Evolutionary conservation across 192 early-diverging fungal species (phyloP).

Genomic region (Linnemannia schmuckeri): DNA sequence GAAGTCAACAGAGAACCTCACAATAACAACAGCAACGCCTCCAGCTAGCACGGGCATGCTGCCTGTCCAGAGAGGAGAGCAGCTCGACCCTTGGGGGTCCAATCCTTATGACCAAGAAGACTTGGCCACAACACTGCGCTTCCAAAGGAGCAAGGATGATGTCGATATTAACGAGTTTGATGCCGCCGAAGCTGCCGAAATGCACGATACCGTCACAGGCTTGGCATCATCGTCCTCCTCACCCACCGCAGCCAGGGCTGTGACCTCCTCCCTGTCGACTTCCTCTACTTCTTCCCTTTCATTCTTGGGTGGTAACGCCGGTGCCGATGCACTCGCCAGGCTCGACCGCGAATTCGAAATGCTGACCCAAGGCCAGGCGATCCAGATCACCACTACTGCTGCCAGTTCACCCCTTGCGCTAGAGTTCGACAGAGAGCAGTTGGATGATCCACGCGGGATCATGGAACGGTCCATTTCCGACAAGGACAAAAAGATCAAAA

Average conservation of each 20-base stretch:
- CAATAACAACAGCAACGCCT: background rate
- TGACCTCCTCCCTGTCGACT: background rate
- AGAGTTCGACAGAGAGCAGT: constrained; percentile 46
- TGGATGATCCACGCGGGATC: constrained; percentile 55
- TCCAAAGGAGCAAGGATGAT: constrained; percentile 27
- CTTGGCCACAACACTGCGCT: constrained; percentile 33
- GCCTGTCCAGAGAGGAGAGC: constrained; percentile 25
- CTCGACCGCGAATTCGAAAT: constrained; percentile 51
- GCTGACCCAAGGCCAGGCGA: constrained; percentile 46
- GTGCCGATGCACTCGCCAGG: constrained; percentile 34
- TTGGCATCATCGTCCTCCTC: constrained; percentile 33
- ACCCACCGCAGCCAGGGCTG: constrained; percentile 13
- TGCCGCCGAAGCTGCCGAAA: constrained; percentile 3
- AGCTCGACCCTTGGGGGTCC: constrained; percentile 49
- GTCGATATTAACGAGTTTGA: constrained; percentile 15
- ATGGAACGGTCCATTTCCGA: constrained; percentile 57
- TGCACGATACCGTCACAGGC: constrained; percentile 36
- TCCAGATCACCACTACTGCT: constrained; percentile 37
- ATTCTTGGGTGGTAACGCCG: constrained; percentile 17
- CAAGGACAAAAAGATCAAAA: constrained; percentile 67
- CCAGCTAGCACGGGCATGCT: background rate
- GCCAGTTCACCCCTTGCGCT: constrained; percentile 28
- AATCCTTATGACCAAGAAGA: constrained; percentile 56
- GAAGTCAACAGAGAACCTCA: background rate
- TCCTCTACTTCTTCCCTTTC: constrained; percentile 8